Conservation (phyloP, 306 rosid species). For the Abrus pulchellus region DNA sequence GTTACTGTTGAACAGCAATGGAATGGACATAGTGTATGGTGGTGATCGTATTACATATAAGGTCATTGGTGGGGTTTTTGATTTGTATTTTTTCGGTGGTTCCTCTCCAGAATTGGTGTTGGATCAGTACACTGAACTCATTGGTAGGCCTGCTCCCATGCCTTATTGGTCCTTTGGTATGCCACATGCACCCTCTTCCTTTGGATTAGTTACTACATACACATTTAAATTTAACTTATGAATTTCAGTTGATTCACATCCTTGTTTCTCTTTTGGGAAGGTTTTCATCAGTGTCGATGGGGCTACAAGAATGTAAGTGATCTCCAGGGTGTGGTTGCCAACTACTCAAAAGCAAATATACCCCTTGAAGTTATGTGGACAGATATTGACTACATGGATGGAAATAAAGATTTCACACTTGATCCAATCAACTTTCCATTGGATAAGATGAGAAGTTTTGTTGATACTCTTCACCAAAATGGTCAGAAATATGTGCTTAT, state of each 20-base stretch:
- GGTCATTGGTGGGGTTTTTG: slow-evolving; percentile 79
- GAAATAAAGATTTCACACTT: slow-evolving; percentile 82
- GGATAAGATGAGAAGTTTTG: slow-evolving; percentile 68
- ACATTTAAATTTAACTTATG: neutral
- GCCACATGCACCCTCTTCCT: slow-evolving; percentile 2
- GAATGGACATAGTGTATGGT: slow-evolving; percentile 74
- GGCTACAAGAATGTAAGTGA: slow-evolving; percentile 86
- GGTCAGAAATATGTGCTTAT: slow-evolving; percentile 85
- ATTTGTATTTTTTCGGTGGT: slow-evolving; percentile 80
- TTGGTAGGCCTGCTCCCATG: slow-evolving; percentile 85
- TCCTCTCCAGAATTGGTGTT: slow-evolving; percentile 71
- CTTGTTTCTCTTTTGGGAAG: slow-evolving; percentile 49
- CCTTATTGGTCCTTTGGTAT: slow-evolving; percentile 96
- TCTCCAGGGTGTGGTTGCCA: slow-evolving; percentile 68
- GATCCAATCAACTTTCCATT: slow-evolving; percentile 85
- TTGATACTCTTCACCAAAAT: slow-evolving; percentile 70
- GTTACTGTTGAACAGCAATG: slow-evolving; percentile 74
- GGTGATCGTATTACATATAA: slow-evolving; percentile 75
- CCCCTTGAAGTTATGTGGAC: slow-evolving; percentile 98
- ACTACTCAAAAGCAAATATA: slow-evolving; percentile 75
- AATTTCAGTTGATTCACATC: neutral
- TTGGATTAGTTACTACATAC: neutral
- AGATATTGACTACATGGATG: slow-evolving; percentile 96
- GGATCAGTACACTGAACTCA: slow-evolving; percentile 79
- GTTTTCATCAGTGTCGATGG: slow-evolving; percentile 87